Evolutionary conservation across 225 moss, liverwort and hornwort genomes (phyloP).

Genomic region (Sphagnum tenellum): DNA sequence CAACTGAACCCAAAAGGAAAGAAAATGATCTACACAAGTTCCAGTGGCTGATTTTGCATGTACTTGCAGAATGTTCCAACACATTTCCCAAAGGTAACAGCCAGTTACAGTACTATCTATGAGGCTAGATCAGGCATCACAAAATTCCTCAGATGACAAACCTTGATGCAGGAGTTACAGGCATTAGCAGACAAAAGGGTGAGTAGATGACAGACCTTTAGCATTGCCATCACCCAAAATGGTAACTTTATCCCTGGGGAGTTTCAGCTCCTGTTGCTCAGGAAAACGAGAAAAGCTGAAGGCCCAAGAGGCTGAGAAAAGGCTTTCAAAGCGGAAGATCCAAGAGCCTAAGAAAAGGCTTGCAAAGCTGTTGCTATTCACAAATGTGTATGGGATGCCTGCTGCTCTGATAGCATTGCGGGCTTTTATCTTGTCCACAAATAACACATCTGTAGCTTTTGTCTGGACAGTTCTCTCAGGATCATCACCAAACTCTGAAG

Average conservation of each 20-base stretch:
- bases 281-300: conserved; percentile 1
- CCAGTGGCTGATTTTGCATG: no score
- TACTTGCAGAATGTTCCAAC: background rate
- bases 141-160: background rate
- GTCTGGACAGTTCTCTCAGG: conserved; percentile 9
- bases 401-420: conserved; percentile 20
- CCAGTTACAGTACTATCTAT: no score
- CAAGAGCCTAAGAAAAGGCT: conserved; percentile 6
- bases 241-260: conserved; percentile 23
- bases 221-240: conserved; percentile 27
- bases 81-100: no score
- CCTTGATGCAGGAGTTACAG: background rate
- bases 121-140: background rate
- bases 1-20: background rate
- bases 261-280: conserved; percentile 9
- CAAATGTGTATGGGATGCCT: conserved; percentile 31
- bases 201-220: conserved; percentile 10
- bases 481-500: conserved; percentile 32
- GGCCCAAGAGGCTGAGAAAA: conserved; percentile 4
- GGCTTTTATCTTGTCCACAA: conserved; percentile 8
- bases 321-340: conserved; percentile 7
- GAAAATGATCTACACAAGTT: background rate
- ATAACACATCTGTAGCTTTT: background rate
- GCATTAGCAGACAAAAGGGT: background rate
- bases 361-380: conserved; percentile 13